A percentile compares a stretch with the other conserved stretches of the same genome.
These are phyloP conservation scores for Yamadazyma sp. DNA, from an alignment of 1,139 yeast species.

Conservation along the genomic window DNA sequence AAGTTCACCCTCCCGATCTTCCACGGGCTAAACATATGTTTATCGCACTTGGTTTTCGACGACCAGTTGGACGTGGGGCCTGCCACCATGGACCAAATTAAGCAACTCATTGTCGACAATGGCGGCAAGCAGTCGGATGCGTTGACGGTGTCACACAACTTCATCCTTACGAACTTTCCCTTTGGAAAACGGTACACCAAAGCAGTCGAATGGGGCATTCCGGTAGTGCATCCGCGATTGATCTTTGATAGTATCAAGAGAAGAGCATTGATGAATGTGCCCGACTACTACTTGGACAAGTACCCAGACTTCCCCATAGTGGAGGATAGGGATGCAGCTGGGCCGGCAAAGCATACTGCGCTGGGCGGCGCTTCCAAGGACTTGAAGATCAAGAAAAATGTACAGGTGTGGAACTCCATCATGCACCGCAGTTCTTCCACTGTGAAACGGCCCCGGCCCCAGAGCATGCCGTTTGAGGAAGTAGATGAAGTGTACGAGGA, in stretches of 20 bases:
- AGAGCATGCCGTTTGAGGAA: background rate
- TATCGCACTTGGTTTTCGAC: slow-evolving; percentile 48
- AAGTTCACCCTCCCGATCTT: slow-evolving; percentile 43
- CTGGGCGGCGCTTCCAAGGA: slow-evolving; percentile 12
- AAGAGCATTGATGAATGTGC: slow-evolving; percentile 55
- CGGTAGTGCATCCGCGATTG: slow-evolving; percentile 78
- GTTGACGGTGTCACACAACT: slow-evolving; percentile 50
- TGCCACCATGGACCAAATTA: slow-evolving; percentile 6
- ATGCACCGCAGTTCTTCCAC: slow-evolving; percentile 26
- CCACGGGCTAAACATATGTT: slow-evolving; percentile 46
- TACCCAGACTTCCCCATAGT: slow-evolving; percentile 14
- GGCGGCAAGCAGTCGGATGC: slow-evolving; percentile 66
- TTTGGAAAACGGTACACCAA: slow-evolving; percentile 62
- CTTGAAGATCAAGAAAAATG: slow-evolving; percentile 23
- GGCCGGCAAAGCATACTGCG: slow-evolving; percentile 13
- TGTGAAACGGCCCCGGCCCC: slow-evolving; percentile 1
- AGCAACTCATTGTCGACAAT: slow-evolving; percentile 39
- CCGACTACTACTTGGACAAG: slow-evolving; percentile 37
- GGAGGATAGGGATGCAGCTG: too few species aligned
- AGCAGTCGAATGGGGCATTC: slow-evolving; percentile 68
- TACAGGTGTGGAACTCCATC: slow-evolving; percentile 50
- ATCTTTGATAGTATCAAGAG: slow-evolving; percentile 61
- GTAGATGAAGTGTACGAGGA: background rate
- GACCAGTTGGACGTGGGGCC: slow-evolving; percentile 13
- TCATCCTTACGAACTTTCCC: slow-evolving; percentile 53